Evolutionary conservation across 2,329 filamentous ascomycete genomes (phyloP), one percentile per base, ranked within the genome.

Genomic region (Sarocladium kiliense): DNA sequence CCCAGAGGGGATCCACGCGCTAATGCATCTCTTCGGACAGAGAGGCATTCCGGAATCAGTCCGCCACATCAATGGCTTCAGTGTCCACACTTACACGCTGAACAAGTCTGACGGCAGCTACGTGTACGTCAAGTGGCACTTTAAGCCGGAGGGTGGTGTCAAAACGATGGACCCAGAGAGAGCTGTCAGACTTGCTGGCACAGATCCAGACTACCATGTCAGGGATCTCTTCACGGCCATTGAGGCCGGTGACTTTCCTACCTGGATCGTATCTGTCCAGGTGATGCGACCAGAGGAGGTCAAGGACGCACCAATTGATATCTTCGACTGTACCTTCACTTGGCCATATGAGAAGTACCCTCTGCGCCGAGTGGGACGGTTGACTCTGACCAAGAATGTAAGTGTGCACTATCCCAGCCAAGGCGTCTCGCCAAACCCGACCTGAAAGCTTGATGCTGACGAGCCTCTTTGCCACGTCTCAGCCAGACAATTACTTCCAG

Each of bases 311-410:
- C 74, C 81, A 19, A 88, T 88, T 61, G 85, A 89, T 59, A 68
- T 89, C 14, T 71, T 89, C 1, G 87, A 90, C 60, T 79, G 86
- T 0, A 89, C 87, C 36, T 89, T 89, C 71, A 80, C 89, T 56
- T 78, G 88, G 39, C 86, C 87, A 0, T 83, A 88, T 60, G 85
- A 89, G 59, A 64, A 81, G 3, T 84, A 85, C 1, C 88, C 88
- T 1, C 76, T 89, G 55, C 81, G 81, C 3, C 78, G 78, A 49
- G 70, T 90, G 11, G 87, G 87, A 51, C 82, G 84, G 61, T 75
- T 90, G 66, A 85, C 84, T 34, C 68, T 91, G 18, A 85, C 89
- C 69, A 78, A 78, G 32, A 90, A 90, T n/a, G n/a, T n/a, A n/a
- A n/a, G n/a, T n/a, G n/a, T n/a, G n/a, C n/a, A n/a, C n/a, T n/a